Conservation (phyloP, 2,329 filamentous ascomycete genomes). For the Neonectria sp. region DNA sequence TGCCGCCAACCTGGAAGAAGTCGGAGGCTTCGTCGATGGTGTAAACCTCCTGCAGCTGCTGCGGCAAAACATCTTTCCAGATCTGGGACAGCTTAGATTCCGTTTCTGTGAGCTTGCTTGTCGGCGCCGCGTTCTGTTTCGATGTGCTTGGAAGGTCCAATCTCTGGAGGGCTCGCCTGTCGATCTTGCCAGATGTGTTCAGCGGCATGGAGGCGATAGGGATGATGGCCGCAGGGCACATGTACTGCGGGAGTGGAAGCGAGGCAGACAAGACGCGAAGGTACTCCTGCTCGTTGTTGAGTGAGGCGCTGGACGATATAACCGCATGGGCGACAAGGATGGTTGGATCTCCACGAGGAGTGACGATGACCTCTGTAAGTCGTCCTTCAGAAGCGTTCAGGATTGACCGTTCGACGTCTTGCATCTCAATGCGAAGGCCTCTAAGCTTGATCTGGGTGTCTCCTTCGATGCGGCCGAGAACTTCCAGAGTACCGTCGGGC, state of each 20-base stretch:
- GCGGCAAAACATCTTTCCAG: slow-evolving; percentile 38
- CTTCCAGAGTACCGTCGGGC: slow-evolving; percentile 52
- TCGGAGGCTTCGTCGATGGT: slow-evolving; percentile 47
- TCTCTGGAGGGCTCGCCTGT: slow-evolving; percentile 43
- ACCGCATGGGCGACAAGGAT: slow-evolving; percentile 51
- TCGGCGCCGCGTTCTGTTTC: no score
- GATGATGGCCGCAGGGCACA: slow-evolving; percentile 51
- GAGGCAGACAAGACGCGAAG: slow-evolving; percentile 14
- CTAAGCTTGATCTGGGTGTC: slow-evolving; percentile 63
- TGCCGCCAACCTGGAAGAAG: slow-evolving; percentile 62
- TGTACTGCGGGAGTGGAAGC: slow-evolving; percentile 51
- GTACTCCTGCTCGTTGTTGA: neutral
- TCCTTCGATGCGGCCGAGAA: slow-evolving; percentile 56
- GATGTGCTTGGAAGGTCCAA: slow-evolving; percentile 39
- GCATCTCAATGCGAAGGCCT: slow-evolving; percentile 62
- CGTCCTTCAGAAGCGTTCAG: slow-evolving; percentile 12
- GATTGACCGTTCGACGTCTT: slow-evolving; percentile 51
- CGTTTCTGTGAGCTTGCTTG: slow-evolving; percentile 6
- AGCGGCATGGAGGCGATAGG: slow-evolving; percentile 48
- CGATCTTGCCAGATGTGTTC: slow-evolving; percentile 50
- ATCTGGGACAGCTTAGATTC: slow-evolving; percentile 26
- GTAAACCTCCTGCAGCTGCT: slow-evolving; percentile 31
- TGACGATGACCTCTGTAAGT: slow-evolving; percentile 24
- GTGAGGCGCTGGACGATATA: slow-evolving; percentile 24
- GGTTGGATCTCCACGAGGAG: slow-evolving; percentile 24